These are phyloP conservation scores for Kodamaea plutei DNA, from an alignment of 1,139 yeast species.

Conservation along the genomic window DNA sequence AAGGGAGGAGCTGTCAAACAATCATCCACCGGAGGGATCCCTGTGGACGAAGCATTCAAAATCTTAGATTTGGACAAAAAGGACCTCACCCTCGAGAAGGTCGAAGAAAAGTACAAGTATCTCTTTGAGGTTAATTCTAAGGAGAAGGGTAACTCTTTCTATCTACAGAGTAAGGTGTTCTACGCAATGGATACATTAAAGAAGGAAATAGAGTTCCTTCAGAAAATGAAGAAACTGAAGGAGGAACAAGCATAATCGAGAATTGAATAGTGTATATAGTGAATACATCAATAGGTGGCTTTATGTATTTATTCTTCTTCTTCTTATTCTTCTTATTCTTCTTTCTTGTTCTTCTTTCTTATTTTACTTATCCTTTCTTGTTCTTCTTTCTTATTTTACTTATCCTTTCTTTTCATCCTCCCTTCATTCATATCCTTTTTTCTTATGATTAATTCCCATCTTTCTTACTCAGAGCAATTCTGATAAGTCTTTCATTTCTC, in stretches of 20 bases:
- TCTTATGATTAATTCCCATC: too few relatives aligned
- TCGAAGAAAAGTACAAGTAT: slow-evolving; percentile 75
- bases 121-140: slow-evolving; percentile 84
- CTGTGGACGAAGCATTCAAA: slow-evolving; percentile 87
- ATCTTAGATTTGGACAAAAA: slow-evolving; percentile 72
- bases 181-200: slow-evolving; percentile 53
- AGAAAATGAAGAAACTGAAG: slow-evolving; percentile 29
- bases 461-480: too few relatives aligned
- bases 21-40: slow-evolving; percentile 64
- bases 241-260: slow-evolving; percentile 9
- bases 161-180: slow-evolving; percentile 85
- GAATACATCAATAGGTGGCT: too few relatives aligned
- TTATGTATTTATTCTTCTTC: too few relatives aligned
- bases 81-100: slow-evolving; percentile 53
- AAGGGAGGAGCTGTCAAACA: slow-evolving; percentile 49
- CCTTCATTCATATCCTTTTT: too few relatives aligned
- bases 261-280: slow-evolving; percentile 4
- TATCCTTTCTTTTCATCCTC: too few relatives aligned
- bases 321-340: too few relatives aligned
- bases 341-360: too few relatives aligned
- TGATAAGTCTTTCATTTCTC: too few relatives aligned
- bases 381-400: too few relatives aligned
- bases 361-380: too few relatives aligned
- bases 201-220: slow-evolving; percentile 44
- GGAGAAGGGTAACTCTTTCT: slow-evolving; percentile 92